Percentiles rank a stretch among this genome's conserved stretches.
Conservation (phyloP, 495 filamentous ascomycete species). For the Penicillium taxi region DNA sequence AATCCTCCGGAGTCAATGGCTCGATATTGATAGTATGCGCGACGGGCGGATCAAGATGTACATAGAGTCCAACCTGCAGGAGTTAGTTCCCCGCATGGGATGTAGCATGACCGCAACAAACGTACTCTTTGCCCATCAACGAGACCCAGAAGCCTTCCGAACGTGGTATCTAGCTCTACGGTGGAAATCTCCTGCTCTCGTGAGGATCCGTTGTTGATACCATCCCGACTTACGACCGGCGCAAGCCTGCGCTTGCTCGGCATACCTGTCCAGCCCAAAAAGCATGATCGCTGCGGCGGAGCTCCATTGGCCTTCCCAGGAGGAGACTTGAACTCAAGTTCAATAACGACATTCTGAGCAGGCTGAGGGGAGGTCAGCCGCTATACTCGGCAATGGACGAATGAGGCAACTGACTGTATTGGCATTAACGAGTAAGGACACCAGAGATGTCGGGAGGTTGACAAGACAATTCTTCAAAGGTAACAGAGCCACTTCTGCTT, state of each 20-base stretch:
- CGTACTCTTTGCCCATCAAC: conserved; percentile 77
- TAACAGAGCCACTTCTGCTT: conserved; percentile 70
- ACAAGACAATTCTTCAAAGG: conserved; percentile 90
- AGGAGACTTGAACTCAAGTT: conserved; percentile 59
- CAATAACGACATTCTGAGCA: conserved; percentile 92
- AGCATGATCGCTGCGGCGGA: conserved; percentile 59
- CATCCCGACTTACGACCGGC: conserved; percentile 63
- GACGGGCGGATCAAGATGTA: conserved; percentile 84
- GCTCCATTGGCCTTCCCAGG: conserved; percentile 33
- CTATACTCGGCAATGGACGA: neutral
- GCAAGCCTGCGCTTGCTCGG: conserved; percentile 74
- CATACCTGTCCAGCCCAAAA: conserved; percentile 95
- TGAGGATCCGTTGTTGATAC: conserved; percentile 51
- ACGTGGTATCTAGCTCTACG: conserved; percentile 85
- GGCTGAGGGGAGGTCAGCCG: conserved; percentile 42
- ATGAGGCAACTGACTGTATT: conserved; percentile 62
- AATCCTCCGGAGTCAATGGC: conserved; percentile 87
- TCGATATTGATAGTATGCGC: conserved; percentile 94
- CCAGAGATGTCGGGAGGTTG: conserved; percentile 82
- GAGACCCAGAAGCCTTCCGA: conserved; percentile 74
- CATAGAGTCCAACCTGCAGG: conserved; percentile 50
- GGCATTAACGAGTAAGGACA: conserved; percentile 71
- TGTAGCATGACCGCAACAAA: conserved; percentile 7
- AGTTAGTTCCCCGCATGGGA: conserved; percentile 19
- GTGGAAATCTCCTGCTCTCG: conserved; percentile 65